Base-by-base conservation (phyloP, 139 green algal species). In the Coccomyxa sp. region DNA sequence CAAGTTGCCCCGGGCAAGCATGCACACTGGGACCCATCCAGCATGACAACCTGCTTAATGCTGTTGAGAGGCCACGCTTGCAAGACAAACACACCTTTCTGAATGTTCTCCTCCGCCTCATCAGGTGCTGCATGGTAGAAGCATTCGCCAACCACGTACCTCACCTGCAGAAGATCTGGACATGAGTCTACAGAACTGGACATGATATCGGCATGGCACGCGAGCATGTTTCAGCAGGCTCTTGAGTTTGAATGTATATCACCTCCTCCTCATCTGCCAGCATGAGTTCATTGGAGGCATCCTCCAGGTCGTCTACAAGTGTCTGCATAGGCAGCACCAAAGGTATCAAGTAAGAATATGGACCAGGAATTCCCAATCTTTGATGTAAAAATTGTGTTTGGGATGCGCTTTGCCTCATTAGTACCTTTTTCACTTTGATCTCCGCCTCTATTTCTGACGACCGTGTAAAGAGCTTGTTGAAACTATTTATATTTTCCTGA, bases 211-310 rank as follows among this genome's bases (percentile, higher is more conserved):
- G 25, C 30, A 45, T 21, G 74, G 28, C 1, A n/a, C n/a, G 28
- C 11, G 4, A 31, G 28, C 18, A 21, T 71, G 7, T 71, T 71
- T 1, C 10, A 51, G 38, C 38, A 25, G 63, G 63, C 63, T 15
- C 66, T 14, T 31, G 12, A 80, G 76, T 60, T 80, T 28, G 17
- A 80, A 18, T 30, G 23, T 45, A 66, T 13, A 74, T 18, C 27
- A 89, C 79, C 25, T 86, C 76, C 68, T 96, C 91, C 13, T 96
- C 93, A 81, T 97, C 93, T 16, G 90, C 60, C 30, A 97, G 85
- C 84, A 97, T 96, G 23, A 96, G 79, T 86, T 97, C 93, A 79
- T 95, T 96, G 58, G 79, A 78, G 13, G 93, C 93, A 76, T 97
- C 93, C 67, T 97, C 93, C 0, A 94, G 58, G 58, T 97, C 92